A percentile compares a stretch with the other conserved stretches of the same genome.
These are phyloP conservation scores for Kernera saxatilis DNA, from an alignment of 345 rosid species.

Conservation along the genomic window DNA sequence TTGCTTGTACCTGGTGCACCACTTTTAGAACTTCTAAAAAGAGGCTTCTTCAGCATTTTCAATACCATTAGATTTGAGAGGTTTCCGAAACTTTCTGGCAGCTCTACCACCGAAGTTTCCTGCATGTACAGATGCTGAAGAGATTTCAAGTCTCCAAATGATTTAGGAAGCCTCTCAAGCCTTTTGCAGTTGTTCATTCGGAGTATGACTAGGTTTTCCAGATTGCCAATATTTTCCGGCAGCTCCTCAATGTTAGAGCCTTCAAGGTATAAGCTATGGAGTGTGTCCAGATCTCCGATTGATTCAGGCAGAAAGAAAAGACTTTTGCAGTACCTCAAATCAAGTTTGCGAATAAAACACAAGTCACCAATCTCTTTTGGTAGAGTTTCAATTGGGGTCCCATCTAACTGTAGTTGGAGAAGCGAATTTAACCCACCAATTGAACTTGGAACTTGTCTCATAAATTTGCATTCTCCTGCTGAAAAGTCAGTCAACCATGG, in stretches of 20 bases:
- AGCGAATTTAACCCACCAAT: conserved; percentile 19
- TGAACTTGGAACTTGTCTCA: conserved; percentile 10
- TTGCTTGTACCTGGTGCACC: neutral
- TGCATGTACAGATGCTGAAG: neutral
- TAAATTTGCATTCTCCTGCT: neutral
- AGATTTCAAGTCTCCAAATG: conserved; percentile 22
- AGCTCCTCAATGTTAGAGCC: conserved; percentile 19
- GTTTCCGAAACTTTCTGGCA: conserved; percentile 24
- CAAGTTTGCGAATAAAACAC: neutral
- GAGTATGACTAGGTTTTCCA: neutral
- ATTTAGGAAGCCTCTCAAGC: conserved; percentile 17
- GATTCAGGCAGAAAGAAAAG: neutral
- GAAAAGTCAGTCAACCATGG: neutral
- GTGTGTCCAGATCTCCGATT: conserved; percentile 10
- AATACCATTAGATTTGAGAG: conserved; percentile 13
- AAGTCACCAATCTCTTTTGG: neutral
- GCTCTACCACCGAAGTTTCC: neutral
- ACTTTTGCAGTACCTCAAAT: neutral
- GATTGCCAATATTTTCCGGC: conserved; percentile 4
- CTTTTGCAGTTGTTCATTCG: neutral
- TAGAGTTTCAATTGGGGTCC: neutral
- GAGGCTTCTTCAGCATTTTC: conserved; percentile 18
- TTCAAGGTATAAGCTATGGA: neutral
- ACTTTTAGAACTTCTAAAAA: conserved; percentile 4
- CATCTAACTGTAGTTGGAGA: conserved; percentile 3